phyloP scores from a whole-genome alignment of 2,329 filamentous ascomycete species.

The Tolypocladium paradoxum region DNA sequence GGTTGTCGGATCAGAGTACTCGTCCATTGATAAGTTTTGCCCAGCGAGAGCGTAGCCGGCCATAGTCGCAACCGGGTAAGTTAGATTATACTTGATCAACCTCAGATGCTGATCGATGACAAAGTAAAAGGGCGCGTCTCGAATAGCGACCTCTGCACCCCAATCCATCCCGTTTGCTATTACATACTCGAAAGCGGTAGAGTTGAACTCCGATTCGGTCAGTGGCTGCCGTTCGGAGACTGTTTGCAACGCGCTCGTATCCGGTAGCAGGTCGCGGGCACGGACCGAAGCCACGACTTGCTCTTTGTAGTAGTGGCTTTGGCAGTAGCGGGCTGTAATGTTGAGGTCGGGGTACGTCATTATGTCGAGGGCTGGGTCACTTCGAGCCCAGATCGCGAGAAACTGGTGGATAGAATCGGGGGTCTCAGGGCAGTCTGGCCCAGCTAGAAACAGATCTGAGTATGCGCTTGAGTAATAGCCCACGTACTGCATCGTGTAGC shows the following conservation, averaged over 20 bases:
- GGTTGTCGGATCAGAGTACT: slow-evolving; percentile 3
- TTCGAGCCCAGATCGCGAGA: slow-evolving; percentile 13
- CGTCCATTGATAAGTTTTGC: not conserved
- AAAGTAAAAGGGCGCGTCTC: slow-evolving; percentile 14
- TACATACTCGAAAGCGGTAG: slow-evolving; percentile 21
- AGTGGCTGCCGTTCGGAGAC: slow-evolving; percentile 3
- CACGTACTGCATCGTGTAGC: slow-evolving; percentile 24
- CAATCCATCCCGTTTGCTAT: slow-evolving; percentile 15
- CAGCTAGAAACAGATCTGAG: slow-evolving; percentile 19
- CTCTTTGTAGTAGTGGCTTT: slow-evolving; percentile 34
- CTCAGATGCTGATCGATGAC: slow-evolving; percentile 16
- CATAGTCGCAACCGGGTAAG: slow-evolving; percentile 9
- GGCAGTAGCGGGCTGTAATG: slow-evolving; percentile 30
- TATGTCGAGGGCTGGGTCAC: not conserved
- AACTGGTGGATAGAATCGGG: slow-evolving; percentile 25
- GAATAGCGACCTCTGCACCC: not conserved
- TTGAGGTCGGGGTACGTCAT: slow-evolving; percentile 4
- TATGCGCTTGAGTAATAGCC: slow-evolving; percentile 27
- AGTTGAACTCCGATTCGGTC: slow-evolving; percentile 18
- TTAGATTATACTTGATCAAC: slow-evolving; percentile 6
- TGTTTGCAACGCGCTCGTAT: not conserved
- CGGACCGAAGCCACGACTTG: slow-evolving; percentile 27
- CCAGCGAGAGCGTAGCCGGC: slow-evolving; percentile 21
- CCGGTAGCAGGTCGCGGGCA: not conserved
- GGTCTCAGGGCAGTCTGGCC: slow-evolving; percentile 18